These are phyloP conservation scores for Astraeus odoratus DNA, from an alignment of 768 basidiomycete species.

Conservation along the genomic window DNA sequence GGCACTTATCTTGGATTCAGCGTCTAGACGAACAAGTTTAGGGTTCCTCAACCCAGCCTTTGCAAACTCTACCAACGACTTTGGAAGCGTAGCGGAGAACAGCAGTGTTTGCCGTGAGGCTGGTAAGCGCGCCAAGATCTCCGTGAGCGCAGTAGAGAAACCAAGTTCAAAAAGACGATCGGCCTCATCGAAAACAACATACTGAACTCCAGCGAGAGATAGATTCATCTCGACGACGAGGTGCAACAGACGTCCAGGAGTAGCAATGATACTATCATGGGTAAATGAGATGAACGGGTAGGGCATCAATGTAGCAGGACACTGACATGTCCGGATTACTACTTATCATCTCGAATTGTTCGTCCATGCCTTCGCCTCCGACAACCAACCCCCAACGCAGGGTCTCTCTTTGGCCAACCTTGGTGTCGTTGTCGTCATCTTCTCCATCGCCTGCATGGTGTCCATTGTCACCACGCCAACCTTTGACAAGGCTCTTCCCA, in stretches of 20 bases:
- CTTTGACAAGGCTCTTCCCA: slow-evolving; percentile 87
- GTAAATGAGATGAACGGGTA: slow-evolving; percentile 7
- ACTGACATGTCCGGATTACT: slow-evolving; percentile 93
- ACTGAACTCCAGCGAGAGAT: slow-evolving; percentile 80
- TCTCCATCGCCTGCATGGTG: slow-evolving; percentile 72
- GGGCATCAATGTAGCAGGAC: slow-evolving; percentile 5
- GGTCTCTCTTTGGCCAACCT: slow-evolving; percentile 41
- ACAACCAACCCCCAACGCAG: slow-evolving; percentile 92
- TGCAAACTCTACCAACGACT: slow-evolving; percentile 95
- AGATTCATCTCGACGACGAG: slow-evolving; percentile 95
- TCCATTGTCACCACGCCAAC: slow-evolving; percentile 57
- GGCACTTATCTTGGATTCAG: slow-evolving; percentile 90
- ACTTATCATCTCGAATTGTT: slow-evolving; percentile 94
- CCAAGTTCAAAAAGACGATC: slow-evolving; percentile 99
- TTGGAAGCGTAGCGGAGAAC: slow-evolving; percentile 95
- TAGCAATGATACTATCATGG: slow-evolving; percentile 79
- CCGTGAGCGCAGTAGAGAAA: slow-evolving; percentile 85
- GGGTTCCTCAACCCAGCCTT: slow-evolving; percentile 93
- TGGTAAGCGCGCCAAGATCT: slow-evolving; percentile 88
- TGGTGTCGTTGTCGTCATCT: slow-evolving; percentile 41
- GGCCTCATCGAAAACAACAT: slow-evolving; percentile 95
- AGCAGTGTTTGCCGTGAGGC: slow-evolving; percentile 83
- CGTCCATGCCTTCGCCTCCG: slow-evolving; percentile 91
- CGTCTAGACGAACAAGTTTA: slow-evolving; percentile 91
- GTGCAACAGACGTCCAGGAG: slow-evolving; percentile 96